These are phyloP conservation scores for Colletotrichum sp. DNA, from an alignment of 2,329 filamentous ascomycete species.

Conservation along the genomic window DNA sequence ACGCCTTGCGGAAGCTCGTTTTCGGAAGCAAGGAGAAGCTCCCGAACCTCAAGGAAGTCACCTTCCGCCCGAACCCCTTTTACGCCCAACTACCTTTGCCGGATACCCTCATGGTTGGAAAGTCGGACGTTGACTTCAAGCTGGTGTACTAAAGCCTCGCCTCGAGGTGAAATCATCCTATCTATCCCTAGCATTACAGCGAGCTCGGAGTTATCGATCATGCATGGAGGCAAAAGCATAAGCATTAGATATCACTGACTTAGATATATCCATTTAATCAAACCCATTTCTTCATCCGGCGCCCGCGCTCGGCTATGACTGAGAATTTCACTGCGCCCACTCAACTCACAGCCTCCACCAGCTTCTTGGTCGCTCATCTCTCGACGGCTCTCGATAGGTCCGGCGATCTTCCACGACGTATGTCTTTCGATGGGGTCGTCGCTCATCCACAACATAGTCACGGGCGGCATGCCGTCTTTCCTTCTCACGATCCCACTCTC, in stretches of 20 bases:
- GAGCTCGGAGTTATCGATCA: neutral
- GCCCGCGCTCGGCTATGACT: neutral
- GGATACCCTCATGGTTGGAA: neutral
- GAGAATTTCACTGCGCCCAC: neutral
- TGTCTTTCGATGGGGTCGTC: neutral
- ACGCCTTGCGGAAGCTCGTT: slow-evolving; percentile 34
- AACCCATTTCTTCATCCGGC: neutral
- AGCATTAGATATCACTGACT: neutral
- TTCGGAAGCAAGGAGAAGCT: neutral
- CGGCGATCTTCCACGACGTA: neutral
- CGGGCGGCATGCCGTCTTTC: neutral
- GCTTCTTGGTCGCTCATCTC: neutral
- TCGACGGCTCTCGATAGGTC: neutral
- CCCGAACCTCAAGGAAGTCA: slow-evolving; percentile 12
- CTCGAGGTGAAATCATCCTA: neutral
- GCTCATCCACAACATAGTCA: neutral
- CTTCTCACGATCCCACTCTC: neutral
- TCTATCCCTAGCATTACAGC: neutral
- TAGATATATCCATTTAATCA: neutral
- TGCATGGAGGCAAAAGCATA: neutral
- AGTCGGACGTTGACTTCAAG: slow-evolving; percentile 2
- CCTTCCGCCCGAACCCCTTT: slow-evolving; percentile 14
- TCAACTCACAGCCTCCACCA: neutral
- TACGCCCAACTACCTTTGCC: slow-evolving; percentile 11
- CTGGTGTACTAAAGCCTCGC: neutral